Conservation (phyloP, 2,329 filamentous ascomycete species). For the Myriosclerotinia scirpicola region DNA sequence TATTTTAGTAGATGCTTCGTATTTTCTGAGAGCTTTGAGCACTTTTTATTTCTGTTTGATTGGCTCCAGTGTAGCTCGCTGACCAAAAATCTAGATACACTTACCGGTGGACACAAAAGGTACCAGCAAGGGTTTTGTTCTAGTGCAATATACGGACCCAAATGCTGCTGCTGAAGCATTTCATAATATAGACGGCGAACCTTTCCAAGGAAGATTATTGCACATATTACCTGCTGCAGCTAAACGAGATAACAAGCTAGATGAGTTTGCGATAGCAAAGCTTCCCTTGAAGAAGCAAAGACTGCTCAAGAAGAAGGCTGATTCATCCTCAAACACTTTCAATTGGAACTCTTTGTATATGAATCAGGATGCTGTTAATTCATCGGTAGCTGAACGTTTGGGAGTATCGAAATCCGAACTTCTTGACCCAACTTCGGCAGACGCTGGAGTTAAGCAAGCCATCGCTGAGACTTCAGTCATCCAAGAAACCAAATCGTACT, state of each 20-base stretch:
- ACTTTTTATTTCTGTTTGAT: conserved; percentile 27
- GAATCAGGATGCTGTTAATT: conserved; percentile 93
- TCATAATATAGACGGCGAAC: conserved; percentile 74
- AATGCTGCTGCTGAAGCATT: conserved; percentile 77
- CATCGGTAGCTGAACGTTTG: conserved; percentile 80
- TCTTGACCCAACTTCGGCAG: conserved; percentile 90
- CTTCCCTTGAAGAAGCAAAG: conserved; percentile 93
- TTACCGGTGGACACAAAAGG: conserved; percentile 73
- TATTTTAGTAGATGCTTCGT: conserved; percentile 99
- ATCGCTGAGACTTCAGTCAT: conserved; percentile 96
- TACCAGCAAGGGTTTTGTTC: conserved; percentile 84
- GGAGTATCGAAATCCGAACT: conserved; percentile 89
- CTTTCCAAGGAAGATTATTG: conserved; percentile 88
- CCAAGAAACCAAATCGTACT: conserved; percentile 93
- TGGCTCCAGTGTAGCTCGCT: conserved; percentile 33
- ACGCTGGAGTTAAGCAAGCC: conserved; percentile 93
- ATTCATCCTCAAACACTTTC: conserved; percentile 76
- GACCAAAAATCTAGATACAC: conserved; percentile 69
- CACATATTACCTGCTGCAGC: conserved; percentile 84
- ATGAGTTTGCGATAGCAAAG: conserved; percentile 88
- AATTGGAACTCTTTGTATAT: conserved; percentile 99
- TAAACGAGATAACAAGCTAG: conserved; percentile 77
- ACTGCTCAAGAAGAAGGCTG: conserved; percentile 79
- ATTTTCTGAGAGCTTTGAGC: conserved; percentile 58
- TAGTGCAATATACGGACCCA: conserved; percentile 74